Evolutionary conservation across 441 rosid species (phyloP), one percentile per base, ranked within the genome.

Genomic region (Gossypium schwendimanii): DNA sequence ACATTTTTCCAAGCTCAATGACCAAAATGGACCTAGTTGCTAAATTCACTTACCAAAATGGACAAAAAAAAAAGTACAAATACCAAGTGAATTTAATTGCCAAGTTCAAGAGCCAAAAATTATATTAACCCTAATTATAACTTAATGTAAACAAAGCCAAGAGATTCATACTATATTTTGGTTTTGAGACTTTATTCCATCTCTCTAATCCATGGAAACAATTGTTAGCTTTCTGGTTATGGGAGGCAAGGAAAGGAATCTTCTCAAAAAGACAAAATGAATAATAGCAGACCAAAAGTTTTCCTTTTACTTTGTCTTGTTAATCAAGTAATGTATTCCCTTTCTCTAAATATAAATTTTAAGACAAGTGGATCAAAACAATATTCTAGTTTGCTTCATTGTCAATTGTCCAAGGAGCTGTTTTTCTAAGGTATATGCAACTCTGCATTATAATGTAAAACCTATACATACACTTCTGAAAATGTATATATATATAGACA

Each of bases 281-380:
- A 15, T 1, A 54, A 6, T 2, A 15, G 55, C 23, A 41, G 33
- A 60, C 12, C 44, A 9, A 60, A 36, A 12, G 17, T 2, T 39
- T 41, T 50, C 73, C 72, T 66, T 71, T 76, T 28, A 62, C 80
- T 59, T 73, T 9, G 2, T 24, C 75, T 31, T 12, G 45, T 20
- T 64, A 45, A 59, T 68, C 79, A 83, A 80, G 87, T 72, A 81
- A 87, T 76, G 87, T 77, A 84, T 77, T 60, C 33, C 36, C 9
- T 33, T 6, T 3, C 60, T 6, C 3, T 36, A 36, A 15, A 33
- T 9, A 53, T 23, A 71, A 65, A 71, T 7, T 72, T 12, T 58
- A n/a, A 67, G 26, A 14, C 63, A 52, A 70, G 61, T 28, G 11
- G 63, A 52, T 31, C 33, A 6, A 61, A 52, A 28, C 63, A 73